Conservation (phyloP, 2,329 filamentous ascomycete species). For the Fusarium caatingaense region DNA sequence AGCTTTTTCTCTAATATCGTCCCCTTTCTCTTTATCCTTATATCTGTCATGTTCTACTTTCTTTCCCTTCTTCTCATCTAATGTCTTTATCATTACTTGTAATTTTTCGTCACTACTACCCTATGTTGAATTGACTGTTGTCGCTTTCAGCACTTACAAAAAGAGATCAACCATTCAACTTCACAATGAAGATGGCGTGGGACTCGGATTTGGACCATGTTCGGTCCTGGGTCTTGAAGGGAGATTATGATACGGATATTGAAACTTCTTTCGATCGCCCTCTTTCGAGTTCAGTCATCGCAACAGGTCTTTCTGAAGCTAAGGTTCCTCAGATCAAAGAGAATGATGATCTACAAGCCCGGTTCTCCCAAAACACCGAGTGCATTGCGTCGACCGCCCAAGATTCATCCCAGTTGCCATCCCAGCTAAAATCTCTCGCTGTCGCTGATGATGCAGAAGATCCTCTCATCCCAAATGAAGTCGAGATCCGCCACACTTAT, state of each 20-base stretch:
- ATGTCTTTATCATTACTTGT: background rate
- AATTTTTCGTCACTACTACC: background rate
- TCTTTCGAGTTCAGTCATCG: constrained; percentile 41
- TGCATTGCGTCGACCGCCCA: constrained; percentile 27
- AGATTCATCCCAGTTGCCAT: constrained; percentile 15
- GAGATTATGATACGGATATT: constrained; percentile 33
- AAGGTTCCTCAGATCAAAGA: constrained; percentile 30
- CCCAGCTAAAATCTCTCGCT: constrained; percentile 26
- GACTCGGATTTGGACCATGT: constrained; percentile 46
- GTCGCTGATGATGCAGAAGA: constrained; percentile 37
- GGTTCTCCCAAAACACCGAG: constrained; percentile 16
- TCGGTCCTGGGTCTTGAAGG: constrained; percentile 45
- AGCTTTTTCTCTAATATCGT: constrained; percentile 37
- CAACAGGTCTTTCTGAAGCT: constrained; percentile 43
- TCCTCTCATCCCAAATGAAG: constrained; percentile 37
- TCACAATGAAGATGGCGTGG: constrained; percentile 46
- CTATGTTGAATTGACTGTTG: background rate
- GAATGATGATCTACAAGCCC: constrained; percentile 13
- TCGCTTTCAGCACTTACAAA: constrained; percentile 13
- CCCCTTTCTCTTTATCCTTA: constrained; percentile 27
- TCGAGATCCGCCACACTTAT: constrained; percentile 39
- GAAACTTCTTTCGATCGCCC: constrained; percentile 40
- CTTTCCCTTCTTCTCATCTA: constrained; percentile 7
- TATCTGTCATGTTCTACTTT: constrained; percentile 18
- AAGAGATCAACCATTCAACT: background rate